phyloP scores from a whole-genome alignment of 2,329 filamentous ascomycete genomes.

The Ophiocordyceps robertsii region DNA sequence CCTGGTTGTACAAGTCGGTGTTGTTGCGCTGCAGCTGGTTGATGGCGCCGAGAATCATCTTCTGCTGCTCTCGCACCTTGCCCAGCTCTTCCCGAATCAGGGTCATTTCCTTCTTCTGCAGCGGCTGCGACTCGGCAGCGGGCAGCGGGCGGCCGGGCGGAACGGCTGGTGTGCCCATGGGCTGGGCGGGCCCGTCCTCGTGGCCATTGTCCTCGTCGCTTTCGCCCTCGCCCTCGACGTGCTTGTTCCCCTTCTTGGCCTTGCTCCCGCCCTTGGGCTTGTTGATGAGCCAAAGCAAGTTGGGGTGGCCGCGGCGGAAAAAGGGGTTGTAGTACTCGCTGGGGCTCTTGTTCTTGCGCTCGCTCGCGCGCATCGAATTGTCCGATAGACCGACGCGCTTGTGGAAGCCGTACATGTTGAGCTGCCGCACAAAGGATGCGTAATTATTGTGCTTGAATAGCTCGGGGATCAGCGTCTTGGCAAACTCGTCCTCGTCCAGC shows the following conservation, averaged over 20 bases:
- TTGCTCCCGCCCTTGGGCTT: slow-evolving; percentile 72
- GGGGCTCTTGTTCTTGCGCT: slow-evolving; percentile 92
- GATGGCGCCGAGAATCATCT: slow-evolving; percentile 73
- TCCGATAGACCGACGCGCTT: slow-evolving; percentile 89
- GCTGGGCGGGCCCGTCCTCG: slow-evolving; percentile 23
- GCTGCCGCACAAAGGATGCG: slow-evolving; percentile 85
- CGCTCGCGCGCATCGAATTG: slow-evolving; percentile 94
- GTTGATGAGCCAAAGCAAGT: slow-evolving; percentile 89
- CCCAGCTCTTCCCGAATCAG: slow-evolving; percentile 68
- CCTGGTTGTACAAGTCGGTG: slow-evolving; percentile 76
- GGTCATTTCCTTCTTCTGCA: slow-evolving; percentile 60
- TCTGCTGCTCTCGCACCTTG: slow-evolving; percentile 74
- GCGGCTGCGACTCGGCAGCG: slow-evolving; percentile 30
- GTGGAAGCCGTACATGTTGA: slow-evolving; percentile 98
- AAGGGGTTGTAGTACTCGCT: slow-evolving; percentile 98
- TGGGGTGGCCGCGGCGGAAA: slow-evolving; percentile 85
- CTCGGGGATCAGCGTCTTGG: slow-evolving; percentile 90
- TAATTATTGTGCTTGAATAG: slow-evolving; percentile 99
- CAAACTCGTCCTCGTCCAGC: slow-evolving; percentile 94
- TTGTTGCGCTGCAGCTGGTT: slow-evolving; percentile 72
- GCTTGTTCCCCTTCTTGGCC: slow-evolving; percentile 43
- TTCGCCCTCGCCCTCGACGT: slow-evolving; percentile 54
- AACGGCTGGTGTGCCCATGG: slow-evolving; percentile 7
- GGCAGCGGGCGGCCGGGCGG: slow-evolving; percentile 20
- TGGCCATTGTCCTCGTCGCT: slow-evolving; percentile 39